A percentile compares a stretch with the other conserved stretches of the same genome.
phyloP scores from a whole-genome alignment of 1,284 basidiomycete genomes.

The Neotropicomus parvogracilis region DNA sequence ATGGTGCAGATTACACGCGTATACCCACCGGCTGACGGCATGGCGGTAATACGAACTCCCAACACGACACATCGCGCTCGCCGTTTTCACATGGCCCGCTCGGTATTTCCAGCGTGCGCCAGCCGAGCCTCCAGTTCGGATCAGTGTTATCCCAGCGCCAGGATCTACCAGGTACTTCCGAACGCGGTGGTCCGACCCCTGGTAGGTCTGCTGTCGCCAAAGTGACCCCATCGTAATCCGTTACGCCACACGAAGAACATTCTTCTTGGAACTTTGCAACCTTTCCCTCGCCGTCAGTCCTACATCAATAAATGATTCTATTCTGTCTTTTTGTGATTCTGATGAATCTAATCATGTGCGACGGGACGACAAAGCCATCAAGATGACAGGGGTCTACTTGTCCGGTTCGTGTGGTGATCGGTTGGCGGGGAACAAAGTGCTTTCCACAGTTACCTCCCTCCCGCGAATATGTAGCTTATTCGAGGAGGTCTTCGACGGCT shows the following conservation, averaged over 20 bases:
- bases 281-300: constrained; percentile 14
- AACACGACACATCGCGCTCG: not conserved
- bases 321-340: not conserved
- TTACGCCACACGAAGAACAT: constrained; percentile 14
- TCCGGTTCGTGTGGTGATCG: not conserved
- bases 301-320: not conserved
- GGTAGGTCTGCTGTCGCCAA: not conserved
- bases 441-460: constrained; percentile 1
- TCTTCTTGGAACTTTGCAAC: constrained; percentile 2
- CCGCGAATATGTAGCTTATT: constrained; percentile 21
- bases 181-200: not conserved
- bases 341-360: not conserved
- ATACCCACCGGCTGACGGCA: constrained; percentile 7
- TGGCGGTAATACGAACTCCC: constrained; percentile 9
- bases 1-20: not conserved
- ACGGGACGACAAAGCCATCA: constrained; percentile 4
- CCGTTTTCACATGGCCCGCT: constrained; percentile 12
- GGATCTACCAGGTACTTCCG: not conserved
- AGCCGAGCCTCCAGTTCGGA: not conserved
- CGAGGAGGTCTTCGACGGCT: constrained; percentile 12
- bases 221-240: constrained; percentile 9
- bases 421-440: not conserved
- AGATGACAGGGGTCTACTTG: constrained; percentile 5
- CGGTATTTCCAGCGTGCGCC: not conserved
- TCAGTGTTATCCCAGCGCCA: not conserved